Base-by-base conservation (phyloP, 768 basidiomycete genomes). In the Rubroboletus pulcherrimus region DNA sequence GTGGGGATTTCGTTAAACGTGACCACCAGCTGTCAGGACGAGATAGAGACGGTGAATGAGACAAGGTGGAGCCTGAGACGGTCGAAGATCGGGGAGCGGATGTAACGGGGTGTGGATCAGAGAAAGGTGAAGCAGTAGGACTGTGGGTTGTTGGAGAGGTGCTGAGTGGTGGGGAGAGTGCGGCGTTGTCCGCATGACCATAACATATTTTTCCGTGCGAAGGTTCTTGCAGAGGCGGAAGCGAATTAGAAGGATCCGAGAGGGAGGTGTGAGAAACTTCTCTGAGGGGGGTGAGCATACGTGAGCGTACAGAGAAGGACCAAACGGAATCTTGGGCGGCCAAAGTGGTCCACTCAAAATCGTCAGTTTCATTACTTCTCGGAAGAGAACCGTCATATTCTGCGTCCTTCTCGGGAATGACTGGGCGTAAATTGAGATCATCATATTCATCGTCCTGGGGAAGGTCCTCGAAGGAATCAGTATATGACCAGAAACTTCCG, bases 11-110 rank as follows among this genome's bases (percentile, higher is more conserved):
- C 14, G 87, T 76, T 63, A 94, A 85, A 3, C 87, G 84, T 9
- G 78, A 71, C 86, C 91, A 94, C 88, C 91, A 91, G 11, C 79
- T 83, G 65, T 89, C 83, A 40, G 82, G 85, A 7, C 89, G 78
- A 42, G 81, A 80, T 44, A 91, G 76, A 1, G 81, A 76, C 41
- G 76, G 75, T 24, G 70, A 74, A 34, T 74, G 74, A 4, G 75
- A 71, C 15, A 76, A 57, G 59, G 71, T 57, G 41, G 77, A 71
- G 63, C 75, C 74, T 45, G 80, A 67, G 58, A 80, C 72, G 14
- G 78, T 78, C 1, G 78, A 76, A 15, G 74, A 67, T 40, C 66
- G 72, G 21, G 66, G 69, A 19, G 72, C 65, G 47, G 61, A 60
- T 30, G 69, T 48, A 55, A 71, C 48, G 40, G 66, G 63, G 15